Evolutionary conservation across 371 early-diverging fungal genomes (phyloP), one percentile per base, ranked within the genome.

Genomic region (Mucor plumbeus): DNA sequence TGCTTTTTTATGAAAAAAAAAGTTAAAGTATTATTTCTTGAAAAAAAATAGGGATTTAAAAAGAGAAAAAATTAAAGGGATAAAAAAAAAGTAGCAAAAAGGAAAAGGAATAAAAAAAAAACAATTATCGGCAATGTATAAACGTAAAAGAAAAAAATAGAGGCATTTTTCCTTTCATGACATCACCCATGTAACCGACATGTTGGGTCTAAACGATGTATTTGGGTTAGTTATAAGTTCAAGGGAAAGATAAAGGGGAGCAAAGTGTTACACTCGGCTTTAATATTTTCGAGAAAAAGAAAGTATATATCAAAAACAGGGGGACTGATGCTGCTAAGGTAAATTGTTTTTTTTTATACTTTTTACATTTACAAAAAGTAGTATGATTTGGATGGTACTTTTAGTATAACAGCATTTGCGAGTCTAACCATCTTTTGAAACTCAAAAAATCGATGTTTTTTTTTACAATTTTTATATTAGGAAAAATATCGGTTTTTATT

Each of bases 101-200:
- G 34, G 19, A 38, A 13, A 61, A 48, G 7, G 9, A 44, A 21
- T 7, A 54, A 40, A 38, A 38, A 63, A 21, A 35, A 61, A 47
- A 34, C 4, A 19, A 35, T 61, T 21, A 61, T 47, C 44, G 48
- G 48, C 6, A 62, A 58, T 17, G 35, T 33, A 15, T 58, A 17
- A 11, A 9, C 21, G 53, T 5, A 57, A 56, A 56, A 13, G 13
- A 56, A 56, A 56, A 57, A 36, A 17, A 34, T 14, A 35, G 9
- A 6, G 33, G n/a, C 11, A 38, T 36, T 36, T 31, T 19, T 19
- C 19, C 31, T 31, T 15, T 57, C 17, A 63, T 63, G 63, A 63
- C 63, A 63, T 63, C 63, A 63, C 63, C 40, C 39, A 14, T 4
- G 38, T 54, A 10, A 14, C 63, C 63, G 53, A 63, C 19, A 38